These are phyloP conservation scores for Kwoniella sp. DNA, from an alignment of 768 basidiomycete genomes.

Conservation along the genomic window DNA sequence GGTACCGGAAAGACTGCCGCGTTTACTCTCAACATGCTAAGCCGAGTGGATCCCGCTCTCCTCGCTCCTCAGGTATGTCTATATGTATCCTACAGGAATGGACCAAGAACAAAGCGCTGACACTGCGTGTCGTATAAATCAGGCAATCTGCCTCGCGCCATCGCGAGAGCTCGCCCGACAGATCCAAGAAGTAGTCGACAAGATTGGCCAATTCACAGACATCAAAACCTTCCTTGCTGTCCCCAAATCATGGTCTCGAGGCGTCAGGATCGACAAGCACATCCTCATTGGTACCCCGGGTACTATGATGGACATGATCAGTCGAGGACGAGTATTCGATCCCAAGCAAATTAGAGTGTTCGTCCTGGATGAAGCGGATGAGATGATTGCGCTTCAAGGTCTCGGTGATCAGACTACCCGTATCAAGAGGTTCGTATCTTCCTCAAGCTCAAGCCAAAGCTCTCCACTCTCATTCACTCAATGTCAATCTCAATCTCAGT, in stretches of 20 bases:
- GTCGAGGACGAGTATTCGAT: slow-evolving; percentile 70
- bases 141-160: slow-evolving; percentile 97
- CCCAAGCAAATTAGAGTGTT: slow-evolving; percentile 81
- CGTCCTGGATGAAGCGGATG: slow-evolving; percentile 97
- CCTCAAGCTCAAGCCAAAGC: no score
- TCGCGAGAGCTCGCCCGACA: slow-evolving; percentile 96
- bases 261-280: slow-evolving; percentile 70
- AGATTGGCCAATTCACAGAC: slow-evolving; percentile 92
- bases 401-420: slow-evolving; percentile 89
- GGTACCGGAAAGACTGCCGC: slow-evolving; percentile 99
- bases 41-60: slow-evolving; percentile 79
- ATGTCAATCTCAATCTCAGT: no score
- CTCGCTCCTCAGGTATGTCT: slow-evolving; percentile 75
- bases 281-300: slow-evolving; percentile 95
- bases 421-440: slow-evolving; percentile 77
- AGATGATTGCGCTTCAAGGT: slow-evolving; percentile 90
- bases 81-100: not conserved
- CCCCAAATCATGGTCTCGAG: slow-evolving; percentile 64
- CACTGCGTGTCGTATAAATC: slow-evolving; percentile 5
- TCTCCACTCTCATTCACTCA: not conserved
- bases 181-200: slow-evolving; percentile 89
- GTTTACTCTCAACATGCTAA: slow-evolving; percentile 95
- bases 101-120: not conserved
- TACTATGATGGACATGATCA: slow-evolving; percentile 84
- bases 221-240: slow-evolving; percentile 96